These are phyloP conservation scores for Colletotrichum spaethianum DNA, from an alignment of 2,329 filamentous ascomycete species.

Conservation along the genomic window DNA sequence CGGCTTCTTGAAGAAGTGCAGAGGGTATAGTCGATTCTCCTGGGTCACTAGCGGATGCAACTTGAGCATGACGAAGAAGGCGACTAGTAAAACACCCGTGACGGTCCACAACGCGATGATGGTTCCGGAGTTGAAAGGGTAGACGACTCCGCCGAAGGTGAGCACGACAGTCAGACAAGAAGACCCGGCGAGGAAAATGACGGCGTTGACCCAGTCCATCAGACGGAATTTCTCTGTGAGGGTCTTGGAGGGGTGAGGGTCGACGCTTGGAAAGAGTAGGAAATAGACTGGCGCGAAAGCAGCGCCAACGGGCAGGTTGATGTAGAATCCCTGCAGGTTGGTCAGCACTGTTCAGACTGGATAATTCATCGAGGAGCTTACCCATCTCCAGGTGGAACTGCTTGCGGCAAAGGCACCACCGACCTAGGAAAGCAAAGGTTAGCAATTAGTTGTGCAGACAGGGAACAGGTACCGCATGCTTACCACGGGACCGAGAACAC, in stretches of 20 bases:
- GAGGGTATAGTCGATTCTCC: conserved; percentile 55
- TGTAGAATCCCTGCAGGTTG: conserved; percentile 65
- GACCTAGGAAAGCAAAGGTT: background rate
- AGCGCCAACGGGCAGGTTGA: conserved; percentile 65
- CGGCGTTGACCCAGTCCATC: conserved; percentile 60
- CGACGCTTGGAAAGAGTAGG: conserved; percentile 47
- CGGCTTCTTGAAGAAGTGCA: conserved; percentile 52
- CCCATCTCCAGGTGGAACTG: conserved; percentile 58
- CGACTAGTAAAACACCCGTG: conserved; percentile 56
- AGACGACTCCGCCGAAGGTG: conserved; percentile 63
- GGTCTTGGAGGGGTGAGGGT: conserved; percentile 37
- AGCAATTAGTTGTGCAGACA: background rate
- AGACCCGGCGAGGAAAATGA: conserved; percentile 58
- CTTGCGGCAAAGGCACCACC: conserved; percentile 58
- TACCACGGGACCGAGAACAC: conserved; percentile 58
- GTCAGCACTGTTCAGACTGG: too few species aligned
- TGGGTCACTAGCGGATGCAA: conserved; percentile 54
- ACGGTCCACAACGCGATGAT: conserved; percentile 62
- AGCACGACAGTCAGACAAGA: conserved; percentile 61
- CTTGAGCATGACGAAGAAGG: conserved; percentile 58
- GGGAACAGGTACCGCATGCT: background rate
- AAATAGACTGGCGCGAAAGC: conserved; percentile 49
- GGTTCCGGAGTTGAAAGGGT: conserved; percentile 58
- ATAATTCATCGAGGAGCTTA: too few species aligned
- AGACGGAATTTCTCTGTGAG: conserved; percentile 47